Evolutionary conservation across 2,329 filamentous ascomycete species (phyloP), one percentile per base, ranked within the genome.

Genomic region (Lachnellula hyalina): DNA sequence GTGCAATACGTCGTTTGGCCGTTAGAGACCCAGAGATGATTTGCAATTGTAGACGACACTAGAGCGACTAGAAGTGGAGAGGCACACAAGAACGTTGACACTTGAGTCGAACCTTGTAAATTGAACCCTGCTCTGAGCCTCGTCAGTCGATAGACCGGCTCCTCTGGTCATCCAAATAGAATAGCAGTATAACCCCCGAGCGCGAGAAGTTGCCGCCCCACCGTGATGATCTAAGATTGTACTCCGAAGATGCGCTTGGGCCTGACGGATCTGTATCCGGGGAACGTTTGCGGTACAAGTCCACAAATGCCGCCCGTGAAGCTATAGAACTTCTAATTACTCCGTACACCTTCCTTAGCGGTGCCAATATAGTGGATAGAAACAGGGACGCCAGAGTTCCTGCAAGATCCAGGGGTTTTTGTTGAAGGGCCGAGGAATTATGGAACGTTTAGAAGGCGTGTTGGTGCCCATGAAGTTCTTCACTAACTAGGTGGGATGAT

Each of bases 41-140:
- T 51, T 46, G 48, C 40, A 56, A 47, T n/a, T 58, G 42, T 47
- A 55, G 50, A 51, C 47, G 53, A 55, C 19, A 52, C 51, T 46
- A 58, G 40, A 52, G 44, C 34, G 50, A 38, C 41, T 44, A 49
- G 47, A 38, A 49, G 38, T 49, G n/a, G 47, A 42, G 50, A 53
- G 48, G 46, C 46, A 34, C 52, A 50, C 44, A 50, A 44, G 44
- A 53, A 49, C 36, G 35, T 36, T 40, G 19, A 41, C 28, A 41
- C 42, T 47, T 47, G 17, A 49, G 25, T 40, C 19, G 17, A 51
- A 49, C 53, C 50, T 49, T 40, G 47, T 17, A 35, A 38, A 32
- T 34, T 21, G 48, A 49, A 54, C 55, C 51, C 55, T 57, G 48
- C 21, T 49, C 49, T 44, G 48, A 51, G 36, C 51, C 38, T 38